Base-by-base conservation (phyloP, 306 rosid species). In the Cucumis melo region DNA sequence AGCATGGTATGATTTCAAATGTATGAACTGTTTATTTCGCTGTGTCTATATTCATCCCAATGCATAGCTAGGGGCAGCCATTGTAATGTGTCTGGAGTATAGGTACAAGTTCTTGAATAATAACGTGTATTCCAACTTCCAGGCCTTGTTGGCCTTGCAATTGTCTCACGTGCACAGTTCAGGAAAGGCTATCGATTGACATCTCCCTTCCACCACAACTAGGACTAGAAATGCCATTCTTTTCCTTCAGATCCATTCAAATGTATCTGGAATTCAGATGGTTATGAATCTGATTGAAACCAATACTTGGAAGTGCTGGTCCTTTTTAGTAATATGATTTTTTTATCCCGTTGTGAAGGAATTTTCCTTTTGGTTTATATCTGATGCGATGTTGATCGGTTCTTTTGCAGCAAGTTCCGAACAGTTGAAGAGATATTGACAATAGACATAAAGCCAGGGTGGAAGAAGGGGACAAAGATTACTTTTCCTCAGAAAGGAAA, bases 381-480 rank as follows among this genome's bases (percentile, higher is more conserved):
- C 19, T 51, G 62, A 73, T 23, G 74, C 83, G 78, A 83, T 51
- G 67, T n/a, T 17, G 29, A 24, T 71, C 74, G 34, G 82, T 80
- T 79, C 67, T 42, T 55, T 89, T 92, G 83, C 91, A 94, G 99
- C 42, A 89, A 83, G 68, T 72, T 53, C 59, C 85, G 80, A 71
- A 85, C 81, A 10, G 80, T 86, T 82, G 99, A 90, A 80, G 99
- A 94, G 93, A 92, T 94, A 76, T 80, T 94, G 85, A 92, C 97
- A 13, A 86, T 94, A 17, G 93, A 94, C 81, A 81, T 94, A 73
- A 92, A 83, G 82, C 96, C 98, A 32, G 99, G 99, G 56, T 94
- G 99, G 99, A 94, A 94, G 84, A 94, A 90, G 81, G 99, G 99
- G 57, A 94, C 98, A 34, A 94, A 89, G 90, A 81, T 94, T 55